Percentiles rank a stretch among this genome's conserved stretches.
Evolutionary conservation across 2,329 filamentous ascomycete genomes (phyloP).

Genomic region (Rugonectria rugulosa): DNA sequence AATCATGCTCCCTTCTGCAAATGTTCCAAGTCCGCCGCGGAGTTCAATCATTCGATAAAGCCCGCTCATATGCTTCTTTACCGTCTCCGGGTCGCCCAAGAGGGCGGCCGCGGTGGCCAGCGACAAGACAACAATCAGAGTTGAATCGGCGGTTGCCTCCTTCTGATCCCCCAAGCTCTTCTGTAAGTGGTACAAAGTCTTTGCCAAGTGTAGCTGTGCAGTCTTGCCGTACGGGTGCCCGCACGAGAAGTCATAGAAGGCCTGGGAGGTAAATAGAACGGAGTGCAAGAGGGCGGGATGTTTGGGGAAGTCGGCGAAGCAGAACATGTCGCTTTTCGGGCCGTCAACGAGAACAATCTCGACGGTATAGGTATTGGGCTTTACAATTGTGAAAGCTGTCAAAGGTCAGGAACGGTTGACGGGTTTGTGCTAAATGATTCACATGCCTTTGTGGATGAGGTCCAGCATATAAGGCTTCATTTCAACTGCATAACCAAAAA

Average conservation of each 20-base stretch:
- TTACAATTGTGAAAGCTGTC: constrained; percentile 25
- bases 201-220: constrained; percentile 28
- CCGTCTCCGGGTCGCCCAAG: constrained; percentile 30
- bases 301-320: constrained; percentile 27
- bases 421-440: not conserved
- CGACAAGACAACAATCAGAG: constrained; percentile 30
- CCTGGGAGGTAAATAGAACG: constrained; percentile 33
- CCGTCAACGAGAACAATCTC: constrained; percentile 20
- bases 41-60: constrained; percentile 32
- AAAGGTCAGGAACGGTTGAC: not conserved
- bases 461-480: constrained; percentile 24
- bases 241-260: constrained; percentile 29
- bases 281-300: constrained; percentile 36
- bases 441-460: constrained; percentile 20
- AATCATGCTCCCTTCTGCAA: constrained; percentile 23
- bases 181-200: constrained; percentile 30
- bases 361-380: constrained; percentile 29
- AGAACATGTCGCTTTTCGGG: constrained; percentile 24
- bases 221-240: constrained; percentile 9
- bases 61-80: constrained; percentile 36
- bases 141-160: constrained; percentile 24
- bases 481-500: constrained; percentile 7
- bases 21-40: constrained; percentile 29
- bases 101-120: constrained; percentile 34
- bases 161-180: constrained; percentile 22